Base-by-base conservation (phyloP, 208 protist genomes). In the Porcisia hertigi region DNA sequence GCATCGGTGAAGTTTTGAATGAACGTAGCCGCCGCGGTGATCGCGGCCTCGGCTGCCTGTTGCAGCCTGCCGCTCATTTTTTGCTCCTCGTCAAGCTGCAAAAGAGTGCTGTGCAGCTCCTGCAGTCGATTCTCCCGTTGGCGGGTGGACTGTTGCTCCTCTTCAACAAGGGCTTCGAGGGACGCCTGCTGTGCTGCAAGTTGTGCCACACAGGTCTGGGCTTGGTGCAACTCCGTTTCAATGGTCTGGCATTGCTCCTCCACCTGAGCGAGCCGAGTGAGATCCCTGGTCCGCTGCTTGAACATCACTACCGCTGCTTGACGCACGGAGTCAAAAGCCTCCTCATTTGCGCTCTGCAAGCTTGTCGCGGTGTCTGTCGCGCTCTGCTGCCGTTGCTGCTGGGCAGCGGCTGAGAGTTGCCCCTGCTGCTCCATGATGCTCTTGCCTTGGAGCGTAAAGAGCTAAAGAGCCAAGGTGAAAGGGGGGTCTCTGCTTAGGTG, bases 241-340 rank as follows among this genome's bases (percentile, higher is more conserved):
- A 83, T 73, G 20, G 62, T 4, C 14, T 83, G 80, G 16, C 67
- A 67, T 67, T 85, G 80, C 34, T 58, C 34, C 62, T 87, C 69
- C 18, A 92, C 79, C 6, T 82, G 47, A 8, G 86, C 75, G 5
- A 93, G 81, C 45, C 82, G 86, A 16, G 92, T 96, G 73, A 96
- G 90, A 73, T 96, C 92, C 45, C 89, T 89, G 20, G 90, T 94
- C 69, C 90, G 89, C 77, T 96, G 92, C 72, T 93, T 88, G 71
- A 96, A 94, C 86, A 96, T 90, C 53, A 80, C 77, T 53, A 91
- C 47, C 2, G 92, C 92, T 1, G 87, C 87, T 49, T 91, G 79
- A 23, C 90, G 88, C 84, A 94, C 85, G 1, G 88, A 90, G 49
- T 85, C 71, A 73, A 96, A 96, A 43, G 86, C 79, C 12, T 92